These are phyloP conservation scores for Gracilaria gracilis DNA, from an alignment of 23 red algal genomes.

Conservation along the genomic window DNA sequence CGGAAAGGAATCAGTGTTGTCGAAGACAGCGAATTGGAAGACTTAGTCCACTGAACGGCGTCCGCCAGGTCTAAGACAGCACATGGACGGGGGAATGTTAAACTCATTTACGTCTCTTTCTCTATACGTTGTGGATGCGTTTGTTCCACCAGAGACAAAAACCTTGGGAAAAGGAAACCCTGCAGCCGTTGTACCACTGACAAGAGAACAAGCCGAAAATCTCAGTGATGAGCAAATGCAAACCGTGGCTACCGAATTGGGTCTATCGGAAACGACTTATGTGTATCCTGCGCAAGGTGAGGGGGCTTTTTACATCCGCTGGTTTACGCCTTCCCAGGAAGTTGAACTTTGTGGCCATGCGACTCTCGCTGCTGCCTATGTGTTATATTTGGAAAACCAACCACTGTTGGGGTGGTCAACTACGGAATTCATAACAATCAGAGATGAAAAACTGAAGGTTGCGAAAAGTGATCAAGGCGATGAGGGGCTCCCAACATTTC, in stretches of 20 bases:
- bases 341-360: constrained; percentile 75
- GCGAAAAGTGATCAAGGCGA: neutral
- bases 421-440: constrained; percentile 18
- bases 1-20: no score
- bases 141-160: constrained; percentile 25
- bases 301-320: constrained; percentile 29
- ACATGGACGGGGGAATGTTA: neutral
- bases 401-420: neutral
- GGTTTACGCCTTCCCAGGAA: constrained; percentile 65
- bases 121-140: constrained; percentile 4
- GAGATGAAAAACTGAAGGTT: neutral
- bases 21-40: no score
- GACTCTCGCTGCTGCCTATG: constrained; percentile 65
- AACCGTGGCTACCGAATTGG: constrained; percentile 38
- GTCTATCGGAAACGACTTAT: constrained; percentile 67
- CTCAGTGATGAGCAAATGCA: constrained; percentile 32
- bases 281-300: constrained; percentile 5
- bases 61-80: no score
- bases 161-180: constrained; percentile 54
- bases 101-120: neutral
- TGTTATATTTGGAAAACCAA: neutral
- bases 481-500: neutral
- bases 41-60: no score
- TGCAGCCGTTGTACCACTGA: constrained; percentile 51
- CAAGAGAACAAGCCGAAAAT: neutral